Base-by-base conservation (phyloP, 441 rosid species). In the Erodium trifolium region DNA sequence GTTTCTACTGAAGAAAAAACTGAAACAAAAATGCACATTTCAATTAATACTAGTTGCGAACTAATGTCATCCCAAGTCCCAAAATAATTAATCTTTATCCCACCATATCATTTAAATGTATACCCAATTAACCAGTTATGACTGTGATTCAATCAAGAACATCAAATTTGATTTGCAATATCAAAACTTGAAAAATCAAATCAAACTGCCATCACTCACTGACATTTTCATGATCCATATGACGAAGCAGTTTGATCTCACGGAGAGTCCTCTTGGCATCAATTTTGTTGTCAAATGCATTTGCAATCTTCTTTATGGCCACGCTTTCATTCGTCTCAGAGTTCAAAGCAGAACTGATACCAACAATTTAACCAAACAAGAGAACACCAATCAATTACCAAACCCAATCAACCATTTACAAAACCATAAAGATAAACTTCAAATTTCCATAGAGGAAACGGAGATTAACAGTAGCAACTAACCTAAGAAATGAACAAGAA, bases 201-300 rank as follows among this genome's bases (percentile, higher is more conserved):
- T 0, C 72, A 87, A 41, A 41, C 47, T 3, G 47, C 10, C 12
- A 41, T 9, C 0, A 41, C 12, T 41, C 11, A 41, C 47, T 77
- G 31, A 94, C 99, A 76, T 94, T 94, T 77, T 94, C 99, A 65
- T 94, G 97, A 84, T 91, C 93, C 13, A 94, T 80, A 79, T 94
- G 99, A 35, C 90, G 96, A 74, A 94, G 89, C 66, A 94, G 91
- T 82, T 91, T 94, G 65, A 91, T 94, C 81, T 94, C 99, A 13
- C 99, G 93, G 75, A 94, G 99, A 41, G 99, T 94, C 12, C 99
- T 96, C 79, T 94, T 94, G 19, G 27, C 27, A 2, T 23, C 27
- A 23, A 23, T 23, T 23, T 23, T 23, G 27, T 23, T 23, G 27
- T 23, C 99, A 67, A 94, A 94, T 37, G 97, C 97, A 76, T 87